Evolutionary conservation across 2,329 filamentous ascomycete species (phyloP).

Genomic region (Stemphylium lycopersici): DNA sequence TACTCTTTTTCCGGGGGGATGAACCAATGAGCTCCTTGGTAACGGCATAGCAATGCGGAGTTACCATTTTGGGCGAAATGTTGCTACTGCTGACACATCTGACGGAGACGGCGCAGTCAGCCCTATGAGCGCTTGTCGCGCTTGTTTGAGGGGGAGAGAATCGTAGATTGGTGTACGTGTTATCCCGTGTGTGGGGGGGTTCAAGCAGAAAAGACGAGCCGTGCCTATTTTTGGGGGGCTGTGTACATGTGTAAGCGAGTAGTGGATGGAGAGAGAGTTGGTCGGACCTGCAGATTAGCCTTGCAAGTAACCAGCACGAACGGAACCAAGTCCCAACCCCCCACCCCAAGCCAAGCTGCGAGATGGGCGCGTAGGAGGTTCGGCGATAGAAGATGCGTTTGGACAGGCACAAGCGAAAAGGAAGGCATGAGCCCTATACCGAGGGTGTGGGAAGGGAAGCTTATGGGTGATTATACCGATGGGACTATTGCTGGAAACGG

Average conservation of each 20-base stretch:
- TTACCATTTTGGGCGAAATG: slow-evolving; percentile 5
- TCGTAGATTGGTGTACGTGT: not conserved
- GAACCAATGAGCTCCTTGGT: not conserved
- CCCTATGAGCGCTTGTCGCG: slow-evolving; percentile 41
- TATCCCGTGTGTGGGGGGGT: not conserved
- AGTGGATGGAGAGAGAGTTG: too few species aligned
- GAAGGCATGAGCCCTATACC: too few species aligned
- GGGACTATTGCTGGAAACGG: not conserved
- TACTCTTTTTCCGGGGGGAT: too few species aligned
- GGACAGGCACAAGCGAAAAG: not conserved
- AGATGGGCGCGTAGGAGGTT: slow-evolving; percentile 11
- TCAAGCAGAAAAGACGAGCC: too few species aligned
- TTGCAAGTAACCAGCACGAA: not conserved
- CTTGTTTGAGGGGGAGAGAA: slow-evolving; percentile 19
- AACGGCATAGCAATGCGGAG: not conserved
- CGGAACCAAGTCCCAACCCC: not conserved
- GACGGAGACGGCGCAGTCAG: slow-evolving; percentile 22
- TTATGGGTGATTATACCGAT: not conserved
- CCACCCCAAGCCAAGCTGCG: slow-evolving; percentile 11
- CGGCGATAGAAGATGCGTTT: not conserved
- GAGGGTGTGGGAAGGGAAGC: not conserved
- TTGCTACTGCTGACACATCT: slow-evolving; percentile 3
- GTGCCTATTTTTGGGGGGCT: slow-evolving; percentile 38
- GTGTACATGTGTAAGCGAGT: slow-evolving; percentile 4
- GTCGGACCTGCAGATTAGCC: slow-evolving; percentile 16